phyloP scores from a whole-genome alignment of 352 stramenopile genomes.

The Thraustochytrium striatum region DNA sequence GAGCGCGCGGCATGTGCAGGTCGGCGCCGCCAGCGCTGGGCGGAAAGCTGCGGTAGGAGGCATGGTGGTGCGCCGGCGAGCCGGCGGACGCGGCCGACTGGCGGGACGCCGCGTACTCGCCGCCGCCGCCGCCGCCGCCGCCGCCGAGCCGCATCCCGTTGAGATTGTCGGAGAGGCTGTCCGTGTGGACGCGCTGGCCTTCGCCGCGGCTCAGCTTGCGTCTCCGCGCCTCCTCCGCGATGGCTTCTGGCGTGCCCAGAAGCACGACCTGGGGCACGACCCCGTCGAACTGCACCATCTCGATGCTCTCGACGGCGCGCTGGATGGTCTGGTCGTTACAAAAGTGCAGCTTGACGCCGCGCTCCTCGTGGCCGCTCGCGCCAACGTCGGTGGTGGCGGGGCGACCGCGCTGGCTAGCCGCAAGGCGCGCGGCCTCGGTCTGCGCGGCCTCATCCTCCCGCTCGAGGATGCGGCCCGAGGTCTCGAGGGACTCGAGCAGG shows the following conservation, averaged over 20 bases:
- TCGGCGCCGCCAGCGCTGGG: no score
- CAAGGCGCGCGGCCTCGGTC: neutral
- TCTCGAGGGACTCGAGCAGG: slow-evolving; percentile 31
- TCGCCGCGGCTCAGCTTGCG: neutral
- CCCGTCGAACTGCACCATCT: slow-evolving; percentile 37
- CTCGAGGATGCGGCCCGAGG: neutral
- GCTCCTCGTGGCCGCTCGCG: slow-evolving; percentile 21
- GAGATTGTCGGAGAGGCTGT: no score
- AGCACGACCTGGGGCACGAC: slow-evolving; percentile 15
- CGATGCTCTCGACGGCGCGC: slow-evolving; percentile 42
- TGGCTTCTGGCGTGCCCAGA: slow-evolving; percentile 4
- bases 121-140: neutral
- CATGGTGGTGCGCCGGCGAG: no score
- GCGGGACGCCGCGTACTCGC: neutral
- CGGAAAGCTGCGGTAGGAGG: no score
- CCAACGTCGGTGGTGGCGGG: neutral
- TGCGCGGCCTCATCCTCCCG: slow-evolving; percentile 14
- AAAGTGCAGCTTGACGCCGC: slow-evolving; percentile 45
- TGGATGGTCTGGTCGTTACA: slow-evolving; percentile 38
- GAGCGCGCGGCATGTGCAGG: no score
- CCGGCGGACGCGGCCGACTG: neutral
- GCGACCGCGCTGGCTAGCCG: neutral
- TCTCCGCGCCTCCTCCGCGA: slow-evolving; percentile 22
- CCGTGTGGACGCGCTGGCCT: neutral
- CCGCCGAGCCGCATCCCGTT: neutral